Evolutionary conservation across 306 rosid genomes (phyloP).

Genomic region (Prunus dulcis): DNA sequence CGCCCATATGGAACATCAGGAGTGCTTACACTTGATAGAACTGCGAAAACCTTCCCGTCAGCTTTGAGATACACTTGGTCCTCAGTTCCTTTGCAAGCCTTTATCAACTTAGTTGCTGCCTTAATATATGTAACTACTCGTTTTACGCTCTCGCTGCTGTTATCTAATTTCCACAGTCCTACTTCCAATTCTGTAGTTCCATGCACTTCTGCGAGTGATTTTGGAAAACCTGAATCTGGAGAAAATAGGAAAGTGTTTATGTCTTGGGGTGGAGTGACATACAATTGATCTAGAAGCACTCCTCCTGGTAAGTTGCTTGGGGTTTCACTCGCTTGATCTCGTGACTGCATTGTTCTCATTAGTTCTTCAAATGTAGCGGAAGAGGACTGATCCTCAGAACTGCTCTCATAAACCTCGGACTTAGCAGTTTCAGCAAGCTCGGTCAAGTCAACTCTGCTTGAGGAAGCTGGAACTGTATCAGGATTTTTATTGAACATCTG

Average conservation of each 20-base stretch:
- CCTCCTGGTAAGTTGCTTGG: constrained; percentile 84
- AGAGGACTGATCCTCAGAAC: constrained; percentile 56
- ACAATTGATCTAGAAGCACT: constrained; percentile 73
- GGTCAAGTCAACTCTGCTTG: constrained; percentile 39
- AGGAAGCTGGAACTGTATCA: constrained; percentile 37
- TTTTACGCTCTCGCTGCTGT: constrained; percentile 44
- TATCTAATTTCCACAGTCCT: constrained; percentile 74
- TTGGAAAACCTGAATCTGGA: constrained; percentile 54
- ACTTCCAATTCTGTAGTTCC: constrained; percentile 63
- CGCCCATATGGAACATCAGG: constrained; percentile 90
- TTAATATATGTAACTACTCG: constrained; percentile 64
- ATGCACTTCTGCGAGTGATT: constrained; percentile 56
- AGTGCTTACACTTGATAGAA: constrained; percentile 61
- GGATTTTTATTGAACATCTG: constrained; percentile 63
- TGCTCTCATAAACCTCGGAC: constrained; percentile 39
- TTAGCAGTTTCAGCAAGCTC: constrained; percentile 48
- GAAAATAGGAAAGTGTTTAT: constrained; percentile 67
- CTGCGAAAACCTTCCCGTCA: constrained; percentile 69
- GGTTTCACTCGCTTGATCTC: constrained; percentile 60
- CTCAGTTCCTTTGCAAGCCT: constrained; percentile 76
- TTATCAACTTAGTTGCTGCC: constrained; percentile 70
- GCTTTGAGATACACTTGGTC: constrained; percentile 84
- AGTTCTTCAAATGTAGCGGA: constrained; percentile 59
- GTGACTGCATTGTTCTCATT: constrained; percentile 48
- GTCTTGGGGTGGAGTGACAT: constrained; percentile 58